Evolutionary conservation across 2,329 filamentous ascomycete species (phyloP), one percentile per base, ranked within the genome.

Genomic region (Colletotrichum godetiae): DNA sequence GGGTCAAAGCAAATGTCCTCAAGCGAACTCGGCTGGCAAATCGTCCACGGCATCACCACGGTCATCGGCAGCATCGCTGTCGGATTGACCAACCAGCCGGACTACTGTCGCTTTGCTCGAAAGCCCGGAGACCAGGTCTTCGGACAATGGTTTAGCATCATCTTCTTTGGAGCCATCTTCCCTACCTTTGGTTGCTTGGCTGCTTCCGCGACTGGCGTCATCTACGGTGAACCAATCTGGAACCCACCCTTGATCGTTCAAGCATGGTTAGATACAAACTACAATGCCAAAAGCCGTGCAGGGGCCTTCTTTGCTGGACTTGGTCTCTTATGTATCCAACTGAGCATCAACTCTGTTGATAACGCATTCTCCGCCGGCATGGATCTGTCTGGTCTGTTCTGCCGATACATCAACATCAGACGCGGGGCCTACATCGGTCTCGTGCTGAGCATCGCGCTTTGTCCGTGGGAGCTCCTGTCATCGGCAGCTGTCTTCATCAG

Each of bases 381-480:
- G 82, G 89, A 91, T 76, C 80, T 90, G 61, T 84, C 88, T 0
- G 86, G 85, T 1, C 78, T 90, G 0, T 86, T 85, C 70, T 88
- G 88, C 0, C 83, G 81, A 53, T 90, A 86, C 74, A 85, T 91
- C 79, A 89, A 89, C 77, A 90, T 90, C 70, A 81, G 88, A 5
- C 84, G 89, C 2, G 89, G 89, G 1, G 84, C 84, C 3, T 87
- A 87, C 72, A 79, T 90, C 53, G 85, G 83, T 5, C 81, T 85
- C 0, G 74, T 87, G 3, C 79, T 88, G 7, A 83, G 82, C 13
- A 84, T 87, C 42, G 81, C 82, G 0, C 81, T 85, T 49, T 85
- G 85, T 72, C 88, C 88, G 0, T 90, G 88, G 88, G 80, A 89
- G 68, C 81, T 89, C 0, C 79, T 89, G 4, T 82, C 83, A 8